Conservation (phyloP, 768 basidiomycete genomes). For the Mycena vitilis region DNA sequence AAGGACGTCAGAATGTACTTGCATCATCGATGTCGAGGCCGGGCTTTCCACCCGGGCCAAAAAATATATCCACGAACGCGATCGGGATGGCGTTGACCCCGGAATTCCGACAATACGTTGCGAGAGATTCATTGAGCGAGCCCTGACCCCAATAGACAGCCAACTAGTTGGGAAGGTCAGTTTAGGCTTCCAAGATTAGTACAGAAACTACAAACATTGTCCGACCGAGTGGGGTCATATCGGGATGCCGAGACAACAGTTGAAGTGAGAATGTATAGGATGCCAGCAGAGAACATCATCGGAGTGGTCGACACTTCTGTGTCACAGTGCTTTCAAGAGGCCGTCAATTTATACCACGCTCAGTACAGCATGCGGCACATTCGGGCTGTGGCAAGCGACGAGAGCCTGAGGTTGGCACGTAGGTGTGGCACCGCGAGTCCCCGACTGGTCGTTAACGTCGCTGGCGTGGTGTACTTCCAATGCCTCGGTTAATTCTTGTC, state of each 20-base stretch:
- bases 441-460: too few species aligned
- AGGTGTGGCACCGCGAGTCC: too few species aligned
- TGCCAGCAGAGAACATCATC: conserved; percentile 28
- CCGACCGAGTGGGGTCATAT: conserved; percentile 31
- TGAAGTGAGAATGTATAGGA: conserved; percentile 29
- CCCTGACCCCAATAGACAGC: conserved; percentile 25
- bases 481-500: too few species aligned
- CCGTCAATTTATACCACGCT: too few species aligned
- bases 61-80: conserved; percentile 31
- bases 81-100: conserved; percentile 29
- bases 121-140: too few species aligned
- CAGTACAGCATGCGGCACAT: too few species aligned
- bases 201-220: conserved; percentile 25
- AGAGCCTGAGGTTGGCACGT: too few species aligned
- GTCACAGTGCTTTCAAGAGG: background rate
- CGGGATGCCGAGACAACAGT: conserved; percentile 20
- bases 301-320: conserved; percentile 23
- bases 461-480: too few species aligned
- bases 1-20: background rate
- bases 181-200: background rate
- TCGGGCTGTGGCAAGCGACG: too few species aligned
- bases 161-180: conserved; percentile 32
- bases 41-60: conserved; percentile 18
- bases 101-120: conserved; percentile 56
- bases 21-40: conserved; percentile 34